Base-by-base conservation (phyloP, 345 rosid species). In the Laguncularia racemosa region DNA sequence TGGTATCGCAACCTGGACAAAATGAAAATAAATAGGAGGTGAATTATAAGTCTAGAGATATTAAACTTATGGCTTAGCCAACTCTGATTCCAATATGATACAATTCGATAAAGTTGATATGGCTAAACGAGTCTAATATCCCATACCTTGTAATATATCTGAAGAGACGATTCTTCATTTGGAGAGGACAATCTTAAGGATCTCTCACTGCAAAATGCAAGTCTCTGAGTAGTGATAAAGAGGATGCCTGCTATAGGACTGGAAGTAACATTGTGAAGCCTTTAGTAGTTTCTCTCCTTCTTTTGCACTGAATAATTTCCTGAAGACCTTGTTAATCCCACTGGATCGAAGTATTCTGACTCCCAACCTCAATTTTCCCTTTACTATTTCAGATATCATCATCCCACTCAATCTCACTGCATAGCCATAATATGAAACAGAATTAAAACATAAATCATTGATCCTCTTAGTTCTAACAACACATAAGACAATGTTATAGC, bases 201-300 rank as follows among this genome's bases (percentile, higher is more conserved):
- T 70, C 74, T 70, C 56, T 79, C 80, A 17, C 84, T 79, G 61
- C 76, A 70, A 50, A 70, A 79, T 48, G 80, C 76, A 16, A 70
- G 20, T 61, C 73, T 75, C 13, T 73, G 17, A 1, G 71, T 67
- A 14, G 84, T 70, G 68, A 73, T 64, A 50, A 76, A 79, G 47
- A 73, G 62, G 23, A 79, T 80, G 23, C 81, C 84, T 6, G 80
- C 78, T 17, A 75, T 70, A 0, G 84, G 80, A 46, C 81, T 72
- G 1, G 66, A 47, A 55, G 63, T 75, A 79, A 48, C 84, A 75
- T 14, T 79, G 67, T 10, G 50, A 65, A 12, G 65, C 78, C 56
- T 57, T 68, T 53, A 75, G 16, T 58, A 79, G 61, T 46, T 51
- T 75, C 48, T 79, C 78, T 16, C 63, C 78, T 54, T 66, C 78